A percentile compares a stretch with the other conserved stretches of the same genome.
Evolutionary conservation across 768 basidiomycete species (phyloP).

Genomic region (Gymnopilus junonius): DNA sequence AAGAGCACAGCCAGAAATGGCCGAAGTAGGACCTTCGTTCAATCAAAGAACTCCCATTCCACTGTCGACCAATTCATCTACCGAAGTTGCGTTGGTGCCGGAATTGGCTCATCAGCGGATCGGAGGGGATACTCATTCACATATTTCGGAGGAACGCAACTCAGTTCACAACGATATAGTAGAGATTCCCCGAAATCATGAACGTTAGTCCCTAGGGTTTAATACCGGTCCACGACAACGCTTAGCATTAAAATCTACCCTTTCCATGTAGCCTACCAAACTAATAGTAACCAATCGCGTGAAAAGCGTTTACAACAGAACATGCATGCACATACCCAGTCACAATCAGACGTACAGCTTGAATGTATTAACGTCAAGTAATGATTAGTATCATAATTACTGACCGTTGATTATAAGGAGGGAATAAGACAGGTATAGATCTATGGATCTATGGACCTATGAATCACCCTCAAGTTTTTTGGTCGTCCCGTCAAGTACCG

Average conservation of each 20-base stretch:
- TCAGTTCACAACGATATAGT: background rate
- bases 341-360: background rate
- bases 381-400: background rate
- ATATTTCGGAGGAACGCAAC: background rate
- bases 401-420: background rate
- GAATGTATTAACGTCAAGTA: background rate
- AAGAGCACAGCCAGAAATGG: background rate
- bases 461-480: background rate
- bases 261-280: background rate
- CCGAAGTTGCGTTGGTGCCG: background rate
- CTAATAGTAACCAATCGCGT: background rate
- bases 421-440: background rate
- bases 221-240: background rate
- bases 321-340: too few species aligned
- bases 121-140: background rate
- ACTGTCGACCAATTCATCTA: background rate
- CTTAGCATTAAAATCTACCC: too few species aligned
- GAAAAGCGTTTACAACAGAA: too few species aligned
- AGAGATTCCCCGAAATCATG: background rate
- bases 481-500: background rate
- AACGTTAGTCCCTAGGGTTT: too few species aligned
- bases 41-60: background rate
- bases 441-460: too few species aligned
- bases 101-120: background rate
- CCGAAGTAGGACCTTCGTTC: background rate